Base-by-base conservation (phyloP, 208 protist genomes). In the Leishmania martiniquensis region DNA sequence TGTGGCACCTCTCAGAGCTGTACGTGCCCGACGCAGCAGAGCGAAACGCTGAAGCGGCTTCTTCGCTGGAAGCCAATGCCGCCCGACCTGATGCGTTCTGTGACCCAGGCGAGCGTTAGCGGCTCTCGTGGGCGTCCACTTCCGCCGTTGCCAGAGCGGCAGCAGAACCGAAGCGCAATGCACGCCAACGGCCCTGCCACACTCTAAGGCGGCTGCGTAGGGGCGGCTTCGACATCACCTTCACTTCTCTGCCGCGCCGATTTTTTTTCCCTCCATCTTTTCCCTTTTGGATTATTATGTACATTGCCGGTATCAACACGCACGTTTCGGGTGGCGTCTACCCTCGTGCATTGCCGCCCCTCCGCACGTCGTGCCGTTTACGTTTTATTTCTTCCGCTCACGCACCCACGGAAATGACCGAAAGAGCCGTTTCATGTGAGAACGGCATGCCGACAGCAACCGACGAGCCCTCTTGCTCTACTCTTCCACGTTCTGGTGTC, bases 21-120 rank as follows among this genome's bases (percentile, higher is more conserved):
- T n/a, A 37, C 55, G 57, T 70, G 74, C 13, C 71, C 83, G 4
- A 93, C 89, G 10, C 85, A 82, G 22, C 85, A 92, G 80, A 77
- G 83, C 22, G 75, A 90, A 65, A 93, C 85, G 60, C 81, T 93
- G 65, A 84, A 95, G 81, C 88, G 93, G 4, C 83, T 95, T 0
- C 75, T 97, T 51, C 86, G 89, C 15, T 97, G 93, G 93, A 90
- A 88, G 37, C 91, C 93, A 57, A 93, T 93, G 87, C 91, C 91
- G 4, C 78, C 90, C 1, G 78, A 84, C 22, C 74, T 89, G 32
- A 75, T 89, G 70, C 72, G 80, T 1, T 75, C 87, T 60, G 72
- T 83, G 1, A 80, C 72, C 15, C 81, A 87, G 78, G 60, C 70
- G n/a, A 77, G 49, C 22, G 52, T 95, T 49, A 83, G 77, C 32